phyloP scores from a whole-genome alignment of 2,329 filamentous ascomycete species.

The Rachicladosporium sp. region DNA sequence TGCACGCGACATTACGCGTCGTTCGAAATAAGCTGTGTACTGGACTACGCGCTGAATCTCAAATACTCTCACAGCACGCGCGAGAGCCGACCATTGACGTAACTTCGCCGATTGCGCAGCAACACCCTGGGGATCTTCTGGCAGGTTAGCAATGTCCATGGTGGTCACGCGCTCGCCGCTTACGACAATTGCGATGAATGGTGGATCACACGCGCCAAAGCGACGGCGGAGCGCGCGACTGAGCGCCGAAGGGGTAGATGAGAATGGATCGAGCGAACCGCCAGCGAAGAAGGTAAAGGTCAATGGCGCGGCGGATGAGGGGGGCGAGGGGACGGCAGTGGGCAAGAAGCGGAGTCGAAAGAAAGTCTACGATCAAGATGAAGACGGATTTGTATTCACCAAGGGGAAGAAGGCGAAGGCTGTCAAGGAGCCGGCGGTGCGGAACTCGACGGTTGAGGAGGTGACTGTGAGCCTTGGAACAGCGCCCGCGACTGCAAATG shows the following conservation, averaged over 20 bases:
- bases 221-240: conserved; percentile 35
- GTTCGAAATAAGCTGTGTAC: too few species aligned
- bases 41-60: too few species aligned
- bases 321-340: conserved; percentile 2
- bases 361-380: conserved; percentile 29
- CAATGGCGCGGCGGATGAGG: too few species aligned
- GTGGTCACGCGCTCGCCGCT: conserved; percentile 30
- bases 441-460: conserved; percentile 6
- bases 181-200: conserved; percentile 36
- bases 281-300: too few species aligned
- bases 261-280: conserved; percentile 7
- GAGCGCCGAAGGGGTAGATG: conserved; percentile 29
- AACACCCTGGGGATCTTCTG: too few species aligned
- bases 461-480: conserved; percentile 9
- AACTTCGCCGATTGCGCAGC: too few species aligned
- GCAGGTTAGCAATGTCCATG: conserved; percentile 22
- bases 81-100: too few species aligned
- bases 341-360: conserved; percentile 14
- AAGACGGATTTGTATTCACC: conserved; percentile 37
- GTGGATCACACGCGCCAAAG: conserved; percentile 28
- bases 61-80: too few species aligned
- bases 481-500: conserved; percentile 7
- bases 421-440: conserved; percentile 20
- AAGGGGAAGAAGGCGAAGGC: conserved; percentile 20
- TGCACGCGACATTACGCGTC: too few species aligned